Base-by-base conservation (phyloP, 2,329 filamentous ascomycete genomes). In the Colletotrichum eleusines region DNA sequence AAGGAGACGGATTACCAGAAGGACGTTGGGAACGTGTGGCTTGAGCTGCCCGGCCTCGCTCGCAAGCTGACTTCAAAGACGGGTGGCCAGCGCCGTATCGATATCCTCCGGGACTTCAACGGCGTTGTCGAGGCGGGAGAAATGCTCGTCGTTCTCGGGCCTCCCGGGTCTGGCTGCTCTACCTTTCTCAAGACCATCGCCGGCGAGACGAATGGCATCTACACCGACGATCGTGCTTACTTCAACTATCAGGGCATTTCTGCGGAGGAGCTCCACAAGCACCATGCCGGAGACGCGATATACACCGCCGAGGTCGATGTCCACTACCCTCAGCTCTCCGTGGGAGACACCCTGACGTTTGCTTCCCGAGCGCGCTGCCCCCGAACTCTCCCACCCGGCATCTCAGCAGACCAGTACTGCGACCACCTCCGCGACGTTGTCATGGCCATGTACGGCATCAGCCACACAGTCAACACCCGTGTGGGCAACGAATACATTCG, bases 111-210 rank as follows among this genome's bases (percentile, higher is more conserved):
- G 61, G 80, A 84, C 65, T 80, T 87, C 42, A 85, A 88, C 65
- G 87, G 87, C 20, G 61, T 88, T 1, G 83, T 89, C 1, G 79
- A 86, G 72, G 81, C 78, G 33, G 87, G 87, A 8, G 87, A 89
- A 80, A 86, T 89, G 84, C 79, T 89, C 33, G 83, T 88, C 31
- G 87, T 89, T 18, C 82, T 89, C 3, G 87, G 87, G 28, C 86
- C 86, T 59, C 87, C 88, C 6, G 81, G 81, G 5, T 76, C 78
- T 0, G 88, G 88, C 26, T 93, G 91, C 75, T 90, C 90, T 12
- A 92, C 91, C 0, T 89, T 93, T 73, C 81, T 93, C 63, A 92
- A 92, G 77, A 89, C 89, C 0, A 83, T 91, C 57, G 85, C 89
- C 12, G 89, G 90, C 63, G 89, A 91, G 75, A 89, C 87, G 0